Conservation (phyloP, 306 rosid species). For the Delonix regia region DNA sequence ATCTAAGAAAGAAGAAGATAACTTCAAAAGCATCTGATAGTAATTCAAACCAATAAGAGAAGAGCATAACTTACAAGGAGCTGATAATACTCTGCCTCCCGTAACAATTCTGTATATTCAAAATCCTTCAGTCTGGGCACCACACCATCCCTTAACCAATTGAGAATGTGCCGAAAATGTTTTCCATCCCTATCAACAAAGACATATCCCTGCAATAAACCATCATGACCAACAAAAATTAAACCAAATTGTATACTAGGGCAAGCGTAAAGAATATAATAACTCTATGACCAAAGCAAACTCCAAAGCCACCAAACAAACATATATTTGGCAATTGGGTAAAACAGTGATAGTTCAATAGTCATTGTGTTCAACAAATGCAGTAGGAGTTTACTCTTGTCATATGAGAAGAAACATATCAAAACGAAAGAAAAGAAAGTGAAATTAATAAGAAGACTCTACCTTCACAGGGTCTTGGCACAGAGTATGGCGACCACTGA, state of each 20-base stretch:
- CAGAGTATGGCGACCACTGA: conserved; percentile 85
- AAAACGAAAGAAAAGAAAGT: conserved; percentile 6
- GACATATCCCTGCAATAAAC: conserved; percentile 72
- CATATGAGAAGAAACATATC: neutral
- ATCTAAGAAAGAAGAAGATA: conserved; percentile 7
- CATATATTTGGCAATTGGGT: neutral
- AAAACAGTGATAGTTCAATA: conserved; percentile 1
- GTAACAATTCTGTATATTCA: conserved; percentile 61
- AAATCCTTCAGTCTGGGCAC: conserved; percentile 73
- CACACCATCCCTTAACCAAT: conserved; percentile 88
- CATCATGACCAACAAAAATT: conserved; percentile 15
- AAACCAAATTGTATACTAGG: conserved; percentile 4
- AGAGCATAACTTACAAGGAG: conserved; percentile 61
- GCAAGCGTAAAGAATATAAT: neutral
- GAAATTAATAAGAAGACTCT: neutral
- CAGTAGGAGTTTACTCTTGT: neutral
- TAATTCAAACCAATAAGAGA: conserved; percentile 23
- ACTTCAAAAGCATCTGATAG: conserved; percentile 16
- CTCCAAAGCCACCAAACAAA: neutral
- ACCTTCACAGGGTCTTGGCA: conserved; percentile 64
- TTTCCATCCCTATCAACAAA: conserved; percentile 90
- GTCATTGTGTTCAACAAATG: neutral
- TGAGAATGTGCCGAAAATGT: conserved; percentile 90
- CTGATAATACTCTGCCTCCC: conserved; percentile 95
- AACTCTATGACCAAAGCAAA: neutral